phyloP scores from a whole-genome alignment of 139 green algal species.

The Chlorella sp. region DNA sequence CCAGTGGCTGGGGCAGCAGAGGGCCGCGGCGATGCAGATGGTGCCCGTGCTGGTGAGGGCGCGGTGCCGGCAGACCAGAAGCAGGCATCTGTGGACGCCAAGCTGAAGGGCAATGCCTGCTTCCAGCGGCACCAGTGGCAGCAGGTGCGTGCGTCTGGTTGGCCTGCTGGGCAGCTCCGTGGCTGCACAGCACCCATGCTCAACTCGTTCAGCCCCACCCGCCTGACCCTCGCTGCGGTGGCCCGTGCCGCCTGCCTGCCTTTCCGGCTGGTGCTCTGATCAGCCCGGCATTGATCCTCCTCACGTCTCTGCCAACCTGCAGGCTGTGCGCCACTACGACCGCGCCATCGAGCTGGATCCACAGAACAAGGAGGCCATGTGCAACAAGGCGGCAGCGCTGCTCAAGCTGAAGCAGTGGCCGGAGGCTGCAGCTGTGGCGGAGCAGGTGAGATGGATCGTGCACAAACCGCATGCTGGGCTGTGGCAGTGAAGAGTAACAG shows the following conservation, averaged over 20 bases:
- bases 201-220: too few species aligned
- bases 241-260: not conserved
- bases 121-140: slow-evolving; percentile 23
- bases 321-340: slow-evolving; percentile 15
- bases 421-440: not conserved
- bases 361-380: not conserved
- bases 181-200: not conserved
- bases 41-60: too few species aligned
- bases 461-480: too few species aligned
- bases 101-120: not conserved
- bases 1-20: too few species aligned
- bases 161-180: not conserved
- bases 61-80: not conserved
- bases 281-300: not conserved
- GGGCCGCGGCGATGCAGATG: too few species aligned
- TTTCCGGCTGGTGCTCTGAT: not conserved
- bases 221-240: too few species aligned
- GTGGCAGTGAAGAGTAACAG: too few species aligned
- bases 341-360: slow-evolving; percentile 1
- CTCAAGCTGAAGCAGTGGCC: slow-evolving; percentile 30
- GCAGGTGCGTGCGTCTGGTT: not conserved
- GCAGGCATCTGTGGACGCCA: not conserved
- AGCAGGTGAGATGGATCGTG: not conserved
- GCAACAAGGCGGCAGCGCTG: slow-evolving; percentile 16
- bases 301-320: not conserved